These are phyloP conservation scores for Cyclotella sp. DNA, from an alignment of 108 stramenopile genomes.

Conservation along the genomic window DNA sequence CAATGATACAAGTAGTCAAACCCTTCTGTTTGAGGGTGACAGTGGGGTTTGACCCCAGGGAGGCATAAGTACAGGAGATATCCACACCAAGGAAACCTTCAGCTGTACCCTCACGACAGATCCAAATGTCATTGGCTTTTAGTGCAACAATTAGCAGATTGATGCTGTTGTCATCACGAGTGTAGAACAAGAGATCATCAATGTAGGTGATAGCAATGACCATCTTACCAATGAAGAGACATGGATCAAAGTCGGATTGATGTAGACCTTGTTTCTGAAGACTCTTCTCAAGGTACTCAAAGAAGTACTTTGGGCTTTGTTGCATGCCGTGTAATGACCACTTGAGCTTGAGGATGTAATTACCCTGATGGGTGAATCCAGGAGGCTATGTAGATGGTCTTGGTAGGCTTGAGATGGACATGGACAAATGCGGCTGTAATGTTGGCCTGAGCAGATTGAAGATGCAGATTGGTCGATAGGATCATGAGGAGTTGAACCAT, in stretches of 20 bases:
- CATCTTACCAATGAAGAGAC: constrained; percentile 41
- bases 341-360: constrained; percentile 22
- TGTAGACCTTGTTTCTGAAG: constrained; percentile 20
- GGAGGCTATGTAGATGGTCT: constrained; percentile 51
- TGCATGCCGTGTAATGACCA: constrained; percentile 43
- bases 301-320: constrained; percentile 52
- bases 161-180: not conserved
- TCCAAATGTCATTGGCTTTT: not conserved
- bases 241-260: constrained; percentile 49
- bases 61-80: constrained; percentile 27
- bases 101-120: not conserved
- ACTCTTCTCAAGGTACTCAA: constrained; percentile 16
- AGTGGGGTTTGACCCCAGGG: not conserved
- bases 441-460: constrained; percentile 19
- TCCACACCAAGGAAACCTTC: constrained; percentile 53
- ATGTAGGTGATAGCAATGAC: constrained; percentile 40
- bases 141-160: not conserved
- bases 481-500: constrained; percentile 38
- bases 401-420: constrained; percentile 32
- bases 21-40: constrained; percentile 49
- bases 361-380: constrained; percentile 17
- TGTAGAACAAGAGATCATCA: constrained; percentile 17
- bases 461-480: constrained; percentile 6
- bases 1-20: constrained; percentile 18
- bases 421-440: constrained; percentile 60